Evolutionary conservation across 495 filamentous ascomycete species (phyloP), one percentile per base, ranked within the genome.

Genomic region (Trypethelium eluteriae): DNA sequence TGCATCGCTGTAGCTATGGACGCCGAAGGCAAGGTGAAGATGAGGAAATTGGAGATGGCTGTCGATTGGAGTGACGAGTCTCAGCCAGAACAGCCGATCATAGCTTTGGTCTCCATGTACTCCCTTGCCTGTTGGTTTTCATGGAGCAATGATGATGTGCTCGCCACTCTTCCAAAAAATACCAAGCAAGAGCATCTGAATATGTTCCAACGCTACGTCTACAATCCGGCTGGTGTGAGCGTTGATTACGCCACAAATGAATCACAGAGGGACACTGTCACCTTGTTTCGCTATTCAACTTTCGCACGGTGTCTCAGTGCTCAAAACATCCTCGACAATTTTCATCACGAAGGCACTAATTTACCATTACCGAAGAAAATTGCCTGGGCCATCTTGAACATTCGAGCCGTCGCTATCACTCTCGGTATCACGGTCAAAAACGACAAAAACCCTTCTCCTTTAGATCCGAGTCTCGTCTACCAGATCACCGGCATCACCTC

Each of bases 261-360:
- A 32, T 67, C 78, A 9, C 85, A 88, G 63, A 84, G 89, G 67
- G 85, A 91, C 63, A 36, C 67, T 39, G 59, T 47, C 14, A 83
- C 85, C 64, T 81, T 91, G n/a, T 84, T 90, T 64, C 80, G 84
- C 67, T 89, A 88, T 70, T 78, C 80, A 4, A 82, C 81, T 46
- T 82, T 93, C 49, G 86, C 89, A 68, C 79, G 86, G 66, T 88
- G 84, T 75, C 80, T 91, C 39, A 88, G 88, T 73, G 79, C 91
- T 38, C 84, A 90, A 68, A 86, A 85, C 65, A 83, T 86, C 62
- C 77, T 93, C 38, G 87, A 87, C 18, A 90, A 84, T 72, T 81
- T 79, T 50, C 85, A 84, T 25, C 84, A 85, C 59, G 80, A 80
- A 61, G 78, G 82, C 53, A 78, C 82, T 12, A 85, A 88, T 32